Evolutionary conservation across 345 rosid species (phyloP).

Genomic region (Moringa oleifera): DNA sequence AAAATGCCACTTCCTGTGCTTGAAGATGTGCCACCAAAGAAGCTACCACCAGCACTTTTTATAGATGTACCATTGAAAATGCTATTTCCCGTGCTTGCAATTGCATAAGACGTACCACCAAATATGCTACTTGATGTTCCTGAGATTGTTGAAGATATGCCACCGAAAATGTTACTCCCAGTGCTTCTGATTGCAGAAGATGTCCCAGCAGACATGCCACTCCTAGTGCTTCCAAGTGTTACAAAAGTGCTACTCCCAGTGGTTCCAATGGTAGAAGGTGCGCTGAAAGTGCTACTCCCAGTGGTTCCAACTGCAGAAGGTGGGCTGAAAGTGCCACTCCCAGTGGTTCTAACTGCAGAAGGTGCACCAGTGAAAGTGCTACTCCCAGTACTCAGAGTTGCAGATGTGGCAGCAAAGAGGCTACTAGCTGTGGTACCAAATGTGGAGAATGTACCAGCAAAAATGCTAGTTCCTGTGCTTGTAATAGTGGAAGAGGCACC

Average conservation of each 20-base stretch:
- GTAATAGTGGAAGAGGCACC: conserved; percentile 24
- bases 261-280: conserved; percentile 24
- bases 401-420: conserved; percentile 26
- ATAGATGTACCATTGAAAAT: conserved; percentile 32
- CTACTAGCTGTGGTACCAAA: conserved; percentile 29
- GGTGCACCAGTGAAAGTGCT: conserved; percentile 30
- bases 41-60: conserved; percentile 31
- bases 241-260: conserved; percentile 18
- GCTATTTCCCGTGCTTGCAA: conserved; percentile 24
- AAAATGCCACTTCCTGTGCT: conserved; percentile 31
- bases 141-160: conserved; percentile 22
- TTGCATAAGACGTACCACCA: conserved; percentile 21
- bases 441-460: conserved; percentile 30
- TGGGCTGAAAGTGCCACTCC: conserved; percentile 18
- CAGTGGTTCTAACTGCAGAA: conserved; percentile 23
- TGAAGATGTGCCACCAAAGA: conserved; percentile 21
- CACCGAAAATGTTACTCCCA: conserved; percentile 31
- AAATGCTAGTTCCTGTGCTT: conserved; percentile 23
- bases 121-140: conserved; percentile 21
- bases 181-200: conserved; percentile 22
- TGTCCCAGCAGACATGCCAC: conserved; percentile 18
- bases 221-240: conserved; percentile 20
- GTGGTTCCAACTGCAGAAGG: conserved; percentile 22
- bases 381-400: conserved; percentile 26
- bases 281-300: conserved; percentile 30